Evolutionary conservation across 2,329 filamentous ascomycete genomes (phyloP).

Genomic region (Tolypocladium tropicale): DNA sequence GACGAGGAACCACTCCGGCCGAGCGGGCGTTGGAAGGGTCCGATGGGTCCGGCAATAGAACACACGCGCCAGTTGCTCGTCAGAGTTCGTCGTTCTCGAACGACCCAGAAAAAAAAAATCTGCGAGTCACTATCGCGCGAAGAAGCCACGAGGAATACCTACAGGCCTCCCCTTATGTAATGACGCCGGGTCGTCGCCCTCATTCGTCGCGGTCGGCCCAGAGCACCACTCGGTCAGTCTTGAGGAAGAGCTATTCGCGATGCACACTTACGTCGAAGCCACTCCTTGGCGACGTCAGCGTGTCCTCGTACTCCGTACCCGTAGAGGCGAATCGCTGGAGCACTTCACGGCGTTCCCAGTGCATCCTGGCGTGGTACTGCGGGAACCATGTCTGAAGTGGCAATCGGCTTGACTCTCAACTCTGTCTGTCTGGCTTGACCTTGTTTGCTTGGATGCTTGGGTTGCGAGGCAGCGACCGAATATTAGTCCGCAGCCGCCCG

Average conservation of each 20-base stretch:
- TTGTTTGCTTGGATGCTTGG: neutral
- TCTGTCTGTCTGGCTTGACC: neutral
- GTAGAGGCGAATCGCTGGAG: neutral
- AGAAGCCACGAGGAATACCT: constrained; percentile 2
- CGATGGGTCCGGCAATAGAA: neutral
- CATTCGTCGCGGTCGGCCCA: neutral
- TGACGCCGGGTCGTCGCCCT: neutral
- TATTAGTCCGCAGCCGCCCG: too few species aligned
- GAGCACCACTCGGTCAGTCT: neutral
- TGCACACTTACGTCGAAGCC: neutral
- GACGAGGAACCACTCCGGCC: neutral
- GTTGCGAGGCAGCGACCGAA: neutral
- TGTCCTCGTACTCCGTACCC: too few species aligned
- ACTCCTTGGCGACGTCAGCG: neutral
- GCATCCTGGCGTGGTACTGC: neutral
- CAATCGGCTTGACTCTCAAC: neutral
- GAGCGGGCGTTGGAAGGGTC: neutral
- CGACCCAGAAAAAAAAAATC: constrained; percentile 3
- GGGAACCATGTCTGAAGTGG: neutral
- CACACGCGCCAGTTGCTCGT: neutral
- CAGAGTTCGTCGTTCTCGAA: constrained; percentile 4
- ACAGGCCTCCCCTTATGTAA: neutral
- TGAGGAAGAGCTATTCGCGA: neutral
- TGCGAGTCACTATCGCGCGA: constrained; percentile 4
- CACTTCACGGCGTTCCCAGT: neutral